Percentiles rank a stretch among this genome's conserved stretches.
These are phyloP conservation scores for Fusarium sterilihyphosum DNA, from an alignment of 2,329 filamentous ascomycete species.

Conservation along the genomic window DNA sequence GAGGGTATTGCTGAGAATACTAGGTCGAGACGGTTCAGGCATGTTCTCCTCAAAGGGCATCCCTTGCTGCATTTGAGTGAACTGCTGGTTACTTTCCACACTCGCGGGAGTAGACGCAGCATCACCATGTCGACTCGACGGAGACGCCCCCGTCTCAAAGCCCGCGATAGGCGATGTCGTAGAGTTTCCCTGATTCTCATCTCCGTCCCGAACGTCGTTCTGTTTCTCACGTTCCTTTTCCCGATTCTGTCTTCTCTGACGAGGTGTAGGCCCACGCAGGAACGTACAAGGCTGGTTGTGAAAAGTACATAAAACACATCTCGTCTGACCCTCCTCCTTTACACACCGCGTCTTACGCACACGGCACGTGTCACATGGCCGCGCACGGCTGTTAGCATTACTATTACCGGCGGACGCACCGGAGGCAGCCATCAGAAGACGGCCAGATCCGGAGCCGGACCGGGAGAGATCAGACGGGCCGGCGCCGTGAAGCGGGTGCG, in stretches of 20 bases:
- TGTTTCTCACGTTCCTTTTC: constrained; percentile 36
- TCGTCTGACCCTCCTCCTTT: constrained; percentile 65
- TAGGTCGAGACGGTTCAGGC: constrained; percentile 38
- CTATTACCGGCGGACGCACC: constrained; percentile 8
- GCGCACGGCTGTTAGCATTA: constrained; percentile 37
- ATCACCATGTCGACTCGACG: constrained; percentile 40
- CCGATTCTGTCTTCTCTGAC: constrained; percentile 42
- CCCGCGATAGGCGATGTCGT: constrained; percentile 25
- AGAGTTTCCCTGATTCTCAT: constrained; percentile 23
- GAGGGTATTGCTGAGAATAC: constrained; percentile 55
- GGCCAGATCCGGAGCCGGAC: constrained; percentile 16
- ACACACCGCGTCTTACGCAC: constrained; percentile 74
- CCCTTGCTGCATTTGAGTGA: constrained; percentile 26
- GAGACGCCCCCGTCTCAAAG: constrained; percentile 25
- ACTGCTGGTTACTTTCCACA: constrained; percentile 34
- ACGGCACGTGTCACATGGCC: constrained; percentile 72
- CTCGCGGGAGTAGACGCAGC: constrained; percentile 38
- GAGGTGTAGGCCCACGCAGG: constrained; percentile 53
- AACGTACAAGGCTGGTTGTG: constrained; percentile 75
- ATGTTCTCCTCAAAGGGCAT: constrained; percentile 25
- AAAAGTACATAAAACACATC: constrained; percentile 73
- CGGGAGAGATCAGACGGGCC: constrained; percentile 27
- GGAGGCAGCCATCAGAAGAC: constrained; percentile 2
- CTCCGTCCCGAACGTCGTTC: constrained; percentile 23
- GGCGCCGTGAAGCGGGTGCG: constrained; percentile 35